Evolutionary conservation across 1,284 basidiomycete genomes (phyloP).

Genomic region (Sporisorium scitamineum): DNA sequence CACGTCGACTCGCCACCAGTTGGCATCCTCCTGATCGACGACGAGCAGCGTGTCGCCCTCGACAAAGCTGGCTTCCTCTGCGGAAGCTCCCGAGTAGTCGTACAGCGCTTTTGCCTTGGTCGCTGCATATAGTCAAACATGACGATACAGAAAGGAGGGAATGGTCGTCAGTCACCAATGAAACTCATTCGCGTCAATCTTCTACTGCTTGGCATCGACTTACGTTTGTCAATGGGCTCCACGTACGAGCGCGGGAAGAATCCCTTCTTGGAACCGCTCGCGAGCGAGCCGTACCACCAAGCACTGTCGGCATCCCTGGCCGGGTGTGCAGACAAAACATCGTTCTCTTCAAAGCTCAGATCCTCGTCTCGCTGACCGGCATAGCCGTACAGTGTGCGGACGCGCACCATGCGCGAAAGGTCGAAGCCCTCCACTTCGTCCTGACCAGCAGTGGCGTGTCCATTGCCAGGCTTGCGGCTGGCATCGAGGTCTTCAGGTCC

Average conservation of each 20-base stretch:
- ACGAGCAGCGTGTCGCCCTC: slow-evolving; percentile 62
- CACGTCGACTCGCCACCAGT: slow-evolving; percentile 67
- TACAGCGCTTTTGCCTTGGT: slow-evolving; percentile 64
- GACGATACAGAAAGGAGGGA: neutral
- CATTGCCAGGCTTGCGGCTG: slow-evolving; percentile 20
- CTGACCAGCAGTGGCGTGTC: slow-evolving; percentile 13
- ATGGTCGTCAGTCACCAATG: slow-evolving; percentile 2
- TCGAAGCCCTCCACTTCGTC: slow-evolving; percentile 80
- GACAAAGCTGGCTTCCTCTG: slow-evolving; percentile 61
- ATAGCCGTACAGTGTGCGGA: slow-evolving; percentile 77
- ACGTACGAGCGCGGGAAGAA: slow-evolving; percentile 90
- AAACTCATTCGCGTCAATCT: neutral
- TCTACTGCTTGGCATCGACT: slow-evolving; percentile 19
- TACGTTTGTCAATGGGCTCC: slow-evolving; percentile 48
- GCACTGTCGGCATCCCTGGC: slow-evolving; percentile 57
- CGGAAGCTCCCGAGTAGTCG: slow-evolving; percentile 62
- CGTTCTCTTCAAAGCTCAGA: slow-evolving; percentile 84
- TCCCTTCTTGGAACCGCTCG: slow-evolving; percentile 79
- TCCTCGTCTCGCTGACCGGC: slow-evolving; percentile 87
- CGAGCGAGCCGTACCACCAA: slow-evolving; percentile 91
- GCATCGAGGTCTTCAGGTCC: slow-evolving; percentile 45
- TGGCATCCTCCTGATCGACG: slow-evolving; percentile 64
- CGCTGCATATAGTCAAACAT: slow-evolving; percentile 20
- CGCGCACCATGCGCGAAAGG: slow-evolving; percentile 74
- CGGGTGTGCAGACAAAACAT: slow-evolving; percentile 74